A percentile compares a stretch with the other conserved stretches of the same genome.
Conservation (phyloP, 805 yeast genomes). For the Yamadazyma sp. region DNA sequence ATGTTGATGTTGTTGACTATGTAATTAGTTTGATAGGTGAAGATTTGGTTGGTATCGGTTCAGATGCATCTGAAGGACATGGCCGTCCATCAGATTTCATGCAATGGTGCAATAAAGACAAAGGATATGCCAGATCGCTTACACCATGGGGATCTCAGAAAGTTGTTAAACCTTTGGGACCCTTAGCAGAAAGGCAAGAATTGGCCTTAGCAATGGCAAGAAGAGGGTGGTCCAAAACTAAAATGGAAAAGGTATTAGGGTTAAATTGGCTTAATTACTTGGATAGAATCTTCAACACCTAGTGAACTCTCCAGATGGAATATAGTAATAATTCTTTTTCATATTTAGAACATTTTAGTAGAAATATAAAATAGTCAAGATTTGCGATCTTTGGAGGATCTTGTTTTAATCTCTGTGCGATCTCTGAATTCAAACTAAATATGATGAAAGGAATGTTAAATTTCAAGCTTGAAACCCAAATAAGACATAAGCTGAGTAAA, state of each 20-base stretch:
- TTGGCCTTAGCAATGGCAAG: slow-evolving; percentile 13
- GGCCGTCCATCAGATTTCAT: slow-evolving; percentile 13
- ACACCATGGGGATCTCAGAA: slow-evolving; percentile 15
- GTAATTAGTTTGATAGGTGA: slow-evolving; percentile 13
- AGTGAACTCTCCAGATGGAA: no score
- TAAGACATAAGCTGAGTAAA: no score
- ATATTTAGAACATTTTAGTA: no score
- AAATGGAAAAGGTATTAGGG: slow-evolving; percentile 13
- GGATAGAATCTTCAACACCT: slow-evolving; percentile 7
- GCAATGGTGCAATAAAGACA: slow-evolving; percentile 15
- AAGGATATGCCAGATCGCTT: slow-evolving; percentile 12
- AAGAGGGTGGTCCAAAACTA: slow-evolving; percentile 12
- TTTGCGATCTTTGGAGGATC: no score
- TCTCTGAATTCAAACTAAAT: no score
- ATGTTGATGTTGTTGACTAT: slow-evolving; percentile 13
- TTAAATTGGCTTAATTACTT: slow-evolving; percentile 12
- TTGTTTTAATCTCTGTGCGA: no score
- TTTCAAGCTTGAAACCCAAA: no score
- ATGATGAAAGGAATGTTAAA: no score
- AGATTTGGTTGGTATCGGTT: slow-evolving; percentile 14
- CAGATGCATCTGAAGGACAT: slow-evolving; percentile 26
- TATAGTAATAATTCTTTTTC: no score
- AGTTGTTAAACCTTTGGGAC: slow-evolving; percentile 14
- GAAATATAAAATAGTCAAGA: no score
- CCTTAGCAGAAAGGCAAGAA: slow-evolving; percentile 11